A percentile compares a stretch with the other conserved stretches of the same genome.
These are phyloP conservation scores for Microbotryum scabiosae DNA, from an alignment of 1,284 basidiomycete species.

Conservation along the genomic window DNA sequence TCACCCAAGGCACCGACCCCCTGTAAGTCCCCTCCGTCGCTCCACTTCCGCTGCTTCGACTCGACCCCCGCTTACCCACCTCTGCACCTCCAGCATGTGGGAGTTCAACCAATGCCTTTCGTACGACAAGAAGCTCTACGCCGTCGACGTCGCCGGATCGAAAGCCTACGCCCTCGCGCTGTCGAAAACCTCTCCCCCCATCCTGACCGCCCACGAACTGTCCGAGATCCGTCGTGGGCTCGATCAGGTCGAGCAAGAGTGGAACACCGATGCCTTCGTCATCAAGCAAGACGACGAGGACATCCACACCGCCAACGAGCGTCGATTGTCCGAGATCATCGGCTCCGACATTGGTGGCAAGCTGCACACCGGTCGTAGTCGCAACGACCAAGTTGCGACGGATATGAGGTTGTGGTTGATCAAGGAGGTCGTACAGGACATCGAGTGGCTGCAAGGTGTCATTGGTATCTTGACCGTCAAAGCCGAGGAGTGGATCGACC, in stretches of 20 bases:
- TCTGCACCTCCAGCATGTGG: slow-evolving; percentile 62
- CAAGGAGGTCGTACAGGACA: slow-evolving; percentile 63
- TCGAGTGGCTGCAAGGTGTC: slow-evolving; percentile 64
- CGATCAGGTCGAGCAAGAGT: slow-evolving; percentile 68
- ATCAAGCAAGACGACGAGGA: slow-evolving; percentile 82
- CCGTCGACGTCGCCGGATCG: slow-evolving; percentile 84
- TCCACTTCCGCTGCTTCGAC: not conserved
- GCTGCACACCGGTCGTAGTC: slow-evolving; percentile 87
- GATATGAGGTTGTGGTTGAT: slow-evolving; percentile 96
- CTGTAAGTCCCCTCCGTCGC: slow-evolving; percentile 11
- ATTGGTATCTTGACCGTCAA: slow-evolving; percentile 81
- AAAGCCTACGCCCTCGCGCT: slow-evolving; percentile 91
- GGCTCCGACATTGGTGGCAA: slow-evolving; percentile 77
- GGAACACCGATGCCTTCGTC: slow-evolving; percentile 68
- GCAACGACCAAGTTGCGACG: slow-evolving; percentile 97
- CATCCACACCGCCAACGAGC: slow-evolving; percentile 99
- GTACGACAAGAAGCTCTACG: slow-evolving; percentile 90
- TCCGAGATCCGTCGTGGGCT: slow-evolving; percentile 65
- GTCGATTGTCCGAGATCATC: slow-evolving; percentile 84
- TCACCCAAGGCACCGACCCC: slow-evolving; percentile 25
- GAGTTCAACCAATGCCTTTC: slow-evolving; percentile 89
- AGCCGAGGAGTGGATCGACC: slow-evolving; percentile 83
- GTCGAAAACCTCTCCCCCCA: slow-evolving; percentile 27
- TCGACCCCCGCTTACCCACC: not conserved
- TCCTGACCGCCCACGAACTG: slow-evolving; percentile 29